Evolutionary conservation across 768 basidiomycete genomes (phyloP).

Genomic region (Glaciozyma antarctica): DNA sequence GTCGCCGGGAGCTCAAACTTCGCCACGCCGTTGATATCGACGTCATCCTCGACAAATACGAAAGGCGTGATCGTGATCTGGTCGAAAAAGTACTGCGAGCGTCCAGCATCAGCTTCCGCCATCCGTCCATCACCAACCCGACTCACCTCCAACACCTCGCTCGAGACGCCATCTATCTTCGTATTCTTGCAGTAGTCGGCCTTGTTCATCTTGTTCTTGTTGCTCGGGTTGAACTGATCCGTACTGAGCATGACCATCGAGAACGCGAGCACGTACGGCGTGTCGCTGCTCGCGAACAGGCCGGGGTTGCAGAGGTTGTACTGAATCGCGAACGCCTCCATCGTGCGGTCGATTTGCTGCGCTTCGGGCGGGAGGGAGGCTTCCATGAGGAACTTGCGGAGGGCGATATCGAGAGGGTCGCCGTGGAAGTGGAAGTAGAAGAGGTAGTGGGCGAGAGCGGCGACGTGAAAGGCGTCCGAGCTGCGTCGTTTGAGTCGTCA

Average conservation of each 20-base stretch:
- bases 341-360: conserved; percentile 95
- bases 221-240: conserved; percentile 94
- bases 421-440: conserved; percentile 62
- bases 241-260: conserved; percentile 96
- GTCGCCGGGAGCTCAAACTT: conserved; percentile 2
- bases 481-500: conserved; percentile 42
- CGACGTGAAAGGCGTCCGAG: conserved; percentile 57
- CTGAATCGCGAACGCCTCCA: conserved; percentile 82
- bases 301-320: conserved; percentile 75
- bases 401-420: conserved; percentile 80
- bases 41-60: conserved; percentile 67
- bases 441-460: conserved; percentile 64
- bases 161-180: conserved; percentile 66
- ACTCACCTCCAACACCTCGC: conserved; percentile 76
- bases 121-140: background rate
- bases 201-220: conserved; percentile 95
- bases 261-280: conserved; percentile 87
- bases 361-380: conserved; percentile 87
- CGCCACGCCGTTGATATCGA: conserved; percentile 48
- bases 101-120: background rate
- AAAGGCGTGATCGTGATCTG: conserved; percentile 94
- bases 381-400: conserved; percentile 82
- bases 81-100: conserved; percentile 76
- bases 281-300: conserved; percentile 59
- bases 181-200: conserved; percentile 90